Evolutionary conservation across 345 rosid genomes (phyloP).

Genomic region (Kernera saxatilis): DNA sequence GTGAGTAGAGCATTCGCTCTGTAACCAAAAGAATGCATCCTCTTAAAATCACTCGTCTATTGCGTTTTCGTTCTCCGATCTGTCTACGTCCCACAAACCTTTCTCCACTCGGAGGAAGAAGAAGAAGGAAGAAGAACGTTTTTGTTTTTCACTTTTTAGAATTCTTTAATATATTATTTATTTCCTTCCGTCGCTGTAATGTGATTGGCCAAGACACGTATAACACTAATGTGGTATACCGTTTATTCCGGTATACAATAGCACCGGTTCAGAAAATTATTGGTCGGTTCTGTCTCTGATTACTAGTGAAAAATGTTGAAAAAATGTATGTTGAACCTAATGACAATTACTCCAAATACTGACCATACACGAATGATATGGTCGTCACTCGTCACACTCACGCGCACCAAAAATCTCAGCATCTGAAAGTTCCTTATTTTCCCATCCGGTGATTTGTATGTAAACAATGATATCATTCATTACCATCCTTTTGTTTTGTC

Average conservation of each 20-base stretch:
- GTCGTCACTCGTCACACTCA: too few relatives aligned
- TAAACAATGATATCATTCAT: neutral
- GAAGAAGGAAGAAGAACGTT: constrained; percentile 5
- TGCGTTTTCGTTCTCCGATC: neutral
- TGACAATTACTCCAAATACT: too few relatives aligned
- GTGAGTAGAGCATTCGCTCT: constrained; percentile 84
- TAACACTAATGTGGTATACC: neutral
- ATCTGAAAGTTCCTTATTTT: too few relatives aligned
- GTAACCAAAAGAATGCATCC: constrained; percentile 85
- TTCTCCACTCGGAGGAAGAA: neutral
- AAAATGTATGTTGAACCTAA: too few relatives aligned
- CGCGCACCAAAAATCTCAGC: too few relatives aligned
- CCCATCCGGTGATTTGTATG: neutral
- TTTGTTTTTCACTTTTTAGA: neutral
- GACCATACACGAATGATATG: too few relatives aligned
- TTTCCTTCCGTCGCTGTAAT: neutral
- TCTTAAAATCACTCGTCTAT: neutral
- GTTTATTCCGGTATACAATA: neutral
- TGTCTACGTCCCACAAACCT: neutral
- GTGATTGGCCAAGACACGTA: constrained; percentile 24
- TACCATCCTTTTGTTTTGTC: neutral
- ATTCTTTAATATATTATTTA: neutral
- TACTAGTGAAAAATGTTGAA: too few relatives aligned
- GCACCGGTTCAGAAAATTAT: neutral
- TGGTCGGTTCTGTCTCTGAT: neutral